Percentiles rank a stretch among this genome's conserved stretches.
Conservation (phyloP, 331 rosid genomes). For the Pyrus hybrid region DNA sequence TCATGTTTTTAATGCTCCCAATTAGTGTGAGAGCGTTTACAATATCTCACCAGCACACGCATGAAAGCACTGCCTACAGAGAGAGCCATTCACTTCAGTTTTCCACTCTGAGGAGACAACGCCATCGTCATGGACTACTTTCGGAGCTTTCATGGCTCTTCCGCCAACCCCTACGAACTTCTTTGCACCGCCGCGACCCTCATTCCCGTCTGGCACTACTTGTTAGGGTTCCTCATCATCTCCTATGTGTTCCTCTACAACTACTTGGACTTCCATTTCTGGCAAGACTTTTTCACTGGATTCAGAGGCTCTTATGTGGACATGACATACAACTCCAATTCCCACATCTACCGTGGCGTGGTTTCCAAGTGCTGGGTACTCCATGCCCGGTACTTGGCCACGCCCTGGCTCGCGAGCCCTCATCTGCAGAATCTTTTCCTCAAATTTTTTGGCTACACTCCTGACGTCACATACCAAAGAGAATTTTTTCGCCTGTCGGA, state of each 20-base stretch:
- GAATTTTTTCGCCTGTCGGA: conserved; percentile 9
- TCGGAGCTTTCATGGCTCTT: background rate
- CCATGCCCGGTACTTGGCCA: conserved; percentile 40
- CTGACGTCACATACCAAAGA: conserved; percentile 48
- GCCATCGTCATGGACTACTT: conserved; percentile 9
- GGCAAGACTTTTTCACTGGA: conserved; percentile 32
- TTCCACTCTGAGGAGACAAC: background rate
- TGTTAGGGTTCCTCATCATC: conserved; percentile 11
- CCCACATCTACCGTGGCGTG: conserved; percentile 36
- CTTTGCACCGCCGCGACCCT: conserved; percentile 24
- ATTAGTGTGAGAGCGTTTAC: background rate
- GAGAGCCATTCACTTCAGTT: background rate
- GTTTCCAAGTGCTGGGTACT: conserved; percentile 64
- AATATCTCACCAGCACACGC: background rate
- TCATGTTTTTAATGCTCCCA: background rate
- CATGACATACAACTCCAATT: conserved; percentile 34
- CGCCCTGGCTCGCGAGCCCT: conserved; percentile 83
- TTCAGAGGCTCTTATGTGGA: conserved; percentile 33
- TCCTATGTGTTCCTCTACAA: conserved; percentile 25
- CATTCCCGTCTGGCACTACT: conserved; percentile 44
- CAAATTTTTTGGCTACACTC: conserved; percentile 58
- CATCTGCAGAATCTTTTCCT: conserved; percentile 68
- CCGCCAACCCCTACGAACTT: conserved; percentile 24
- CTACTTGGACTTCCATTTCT: conserved; percentile 50
- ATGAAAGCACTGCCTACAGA: background rate